These are phyloP conservation scores for Mortierella sp. DNA, from an alignment of 371 early-diverging fungal genomes.

Conservation along the genomic window DNA sequence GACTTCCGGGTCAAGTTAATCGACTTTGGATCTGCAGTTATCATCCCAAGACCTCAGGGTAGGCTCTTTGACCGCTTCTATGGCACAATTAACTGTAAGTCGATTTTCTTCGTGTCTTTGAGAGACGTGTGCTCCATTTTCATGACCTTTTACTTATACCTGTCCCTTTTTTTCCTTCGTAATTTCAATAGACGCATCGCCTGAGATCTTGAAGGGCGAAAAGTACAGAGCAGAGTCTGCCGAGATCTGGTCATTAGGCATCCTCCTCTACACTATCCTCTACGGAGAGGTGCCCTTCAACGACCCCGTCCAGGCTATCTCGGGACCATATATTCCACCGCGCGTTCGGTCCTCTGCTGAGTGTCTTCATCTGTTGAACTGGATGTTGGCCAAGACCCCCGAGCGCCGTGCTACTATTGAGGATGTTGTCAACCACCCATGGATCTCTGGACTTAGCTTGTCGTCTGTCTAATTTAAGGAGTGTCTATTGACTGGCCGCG, in stretches of 20 bases:
- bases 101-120: constrained; percentile 18
- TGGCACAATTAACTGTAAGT: constrained; percentile 71
- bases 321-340: constrained; percentile 64
- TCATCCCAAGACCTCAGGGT: constrained; percentile 66
- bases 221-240: constrained; percentile 83
- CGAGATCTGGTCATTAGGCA: constrained; percentile 88
- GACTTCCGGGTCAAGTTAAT: constrained; percentile 82
- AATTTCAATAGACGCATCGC: constrained; percentile 67
- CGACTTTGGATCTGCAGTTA: constrained; percentile 87
- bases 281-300: constrained; percentile 84
- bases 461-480: neutral
- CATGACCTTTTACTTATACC: neutral
- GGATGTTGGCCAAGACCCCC: constrained; percentile 76
- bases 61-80: constrained; percentile 71
- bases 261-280: constrained; percentile 81
- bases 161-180: neutral
- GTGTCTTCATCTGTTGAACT: constrained; percentile 71
- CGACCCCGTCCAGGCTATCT: constrained; percentile 64
- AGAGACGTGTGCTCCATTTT: neutral
- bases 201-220: constrained; percentile 83
- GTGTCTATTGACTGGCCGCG: neutral
- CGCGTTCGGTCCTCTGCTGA: constrained; percentile 62
- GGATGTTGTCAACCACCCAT: constrained; percentile 76
- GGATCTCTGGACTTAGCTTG: constrained; percentile 58
- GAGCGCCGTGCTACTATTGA: constrained; percentile 70